Evolutionary conservation across 2,329 filamentous ascomycete species (phyloP).

Genomic region (Magnaporthiopsis incrustans): DNA sequence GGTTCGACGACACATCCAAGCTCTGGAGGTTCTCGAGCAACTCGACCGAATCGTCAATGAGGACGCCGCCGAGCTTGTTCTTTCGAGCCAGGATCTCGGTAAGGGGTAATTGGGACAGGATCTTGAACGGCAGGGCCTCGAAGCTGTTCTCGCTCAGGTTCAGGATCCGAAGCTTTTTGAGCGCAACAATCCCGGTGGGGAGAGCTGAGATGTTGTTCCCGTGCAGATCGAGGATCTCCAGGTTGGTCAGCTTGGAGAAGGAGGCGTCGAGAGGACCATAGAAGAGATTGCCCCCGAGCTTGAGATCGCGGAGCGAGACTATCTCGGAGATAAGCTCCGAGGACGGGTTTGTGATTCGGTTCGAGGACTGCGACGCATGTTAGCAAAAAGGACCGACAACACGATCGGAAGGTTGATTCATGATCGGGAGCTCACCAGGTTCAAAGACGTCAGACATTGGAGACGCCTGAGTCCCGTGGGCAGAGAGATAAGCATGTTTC

Average conservation of each 20-base stretch:
- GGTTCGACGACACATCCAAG: constrained; percentile 72
- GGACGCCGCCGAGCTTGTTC: constrained; percentile 66
- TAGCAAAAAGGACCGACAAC: neutral
- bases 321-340: constrained; percentile 71
- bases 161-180: constrained; percentile 63
- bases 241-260: constrained; percentile 55
- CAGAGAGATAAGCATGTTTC: constrained; percentile 65
- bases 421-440: constrained; percentile 51
- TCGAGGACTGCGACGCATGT: constrained; percentile 54
- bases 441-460: constrained; percentile 67
- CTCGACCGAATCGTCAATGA: constrained; percentile 58
- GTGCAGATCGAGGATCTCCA: constrained; percentile 77
- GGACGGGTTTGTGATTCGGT: constrained; percentile 64
- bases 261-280: constrained; percentile 57
- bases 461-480: constrained; percentile 71
- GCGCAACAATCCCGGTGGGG: constrained; percentile 56
- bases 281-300: constrained; percentile 69
- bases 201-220: constrained; percentile 69
- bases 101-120: constrained; percentile 59
- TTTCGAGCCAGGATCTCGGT: constrained; percentile 67
- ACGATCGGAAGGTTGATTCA: neutral
- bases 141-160: constrained; percentile 78
- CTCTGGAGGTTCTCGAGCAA: constrained; percentile 59
- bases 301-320: constrained; percentile 65
- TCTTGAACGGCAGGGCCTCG: constrained; percentile 60